Conservation (phyloP, 805 yeast genomes). For the Candida silvatica region DNA sequence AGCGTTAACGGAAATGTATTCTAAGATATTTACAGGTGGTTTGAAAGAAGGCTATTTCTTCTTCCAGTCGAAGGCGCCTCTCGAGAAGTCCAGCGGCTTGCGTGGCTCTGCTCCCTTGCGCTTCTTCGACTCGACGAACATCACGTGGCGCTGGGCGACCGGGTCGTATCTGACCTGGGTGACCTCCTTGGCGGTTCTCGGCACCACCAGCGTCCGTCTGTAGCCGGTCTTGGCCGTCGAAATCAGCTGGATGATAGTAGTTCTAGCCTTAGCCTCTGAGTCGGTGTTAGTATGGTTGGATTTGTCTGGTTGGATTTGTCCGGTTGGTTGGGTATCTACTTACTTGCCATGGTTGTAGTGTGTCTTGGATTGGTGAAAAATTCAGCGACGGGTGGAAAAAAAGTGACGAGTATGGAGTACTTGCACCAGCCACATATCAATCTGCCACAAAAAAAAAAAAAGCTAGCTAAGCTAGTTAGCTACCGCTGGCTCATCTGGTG, state of each 20-base stretch:
- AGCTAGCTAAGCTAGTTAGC: neutral
- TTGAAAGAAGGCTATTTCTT: slow-evolving; percentile 17
- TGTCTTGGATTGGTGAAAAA: neutral
- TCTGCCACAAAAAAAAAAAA: neutral
- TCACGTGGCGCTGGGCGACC: slow-evolving; percentile 79
- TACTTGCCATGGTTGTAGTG: slow-evolving; percentile 2
- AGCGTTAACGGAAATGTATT: too few relatives aligned
- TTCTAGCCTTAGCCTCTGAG: slow-evolving; percentile 60
- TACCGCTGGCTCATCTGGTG: neutral
- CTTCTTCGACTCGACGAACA: slow-evolving; percentile 82
- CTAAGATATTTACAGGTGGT: too few relatives aligned
- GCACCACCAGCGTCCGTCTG: slow-evolving; percentile 70
- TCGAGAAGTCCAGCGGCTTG: slow-evolving; percentile 39
- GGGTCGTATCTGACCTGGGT: slow-evolving; percentile 86
- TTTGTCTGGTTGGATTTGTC: neutral
- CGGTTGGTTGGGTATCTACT: neutral
- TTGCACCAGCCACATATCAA: neutral
- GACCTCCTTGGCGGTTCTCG: slow-evolving; percentile 72
- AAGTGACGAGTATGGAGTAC: neutral
- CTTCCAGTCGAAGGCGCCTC: slow-evolving; percentile 31
- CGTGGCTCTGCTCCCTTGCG: slow-evolving; percentile 53
- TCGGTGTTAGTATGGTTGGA: slow-evolving; percentile 1
- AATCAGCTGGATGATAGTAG: slow-evolving; percentile 74
- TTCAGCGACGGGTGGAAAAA: neutral
- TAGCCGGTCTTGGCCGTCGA: slow-evolving; percentile 91